Evolutionary conservation across 805 yeast species (phyloP).

Genomic region (Cyberlindnera bimundalis): DNA sequence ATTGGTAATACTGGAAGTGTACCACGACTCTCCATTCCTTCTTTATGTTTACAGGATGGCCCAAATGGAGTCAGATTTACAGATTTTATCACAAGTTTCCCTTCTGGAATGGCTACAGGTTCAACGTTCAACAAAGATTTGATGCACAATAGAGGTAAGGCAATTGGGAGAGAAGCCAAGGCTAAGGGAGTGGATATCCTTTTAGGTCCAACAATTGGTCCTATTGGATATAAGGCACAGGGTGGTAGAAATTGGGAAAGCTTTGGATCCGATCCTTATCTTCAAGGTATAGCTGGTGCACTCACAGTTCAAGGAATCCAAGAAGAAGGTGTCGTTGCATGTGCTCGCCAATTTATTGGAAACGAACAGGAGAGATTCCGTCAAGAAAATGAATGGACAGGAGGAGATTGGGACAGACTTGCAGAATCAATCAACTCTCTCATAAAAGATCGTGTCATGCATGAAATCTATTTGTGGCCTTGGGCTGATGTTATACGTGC

Average conservation of each 20-base stretch:
- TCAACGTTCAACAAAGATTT: constrained; percentile 53
- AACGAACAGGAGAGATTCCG: constrained; percentile 63
- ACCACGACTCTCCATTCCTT: constrained; percentile 50
- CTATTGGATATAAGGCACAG: constrained; percentile 57
- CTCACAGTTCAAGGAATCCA: constrained; percentile 54
- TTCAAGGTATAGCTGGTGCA: constrained; percentile 53
- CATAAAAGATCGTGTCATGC: constrained; percentile 59
- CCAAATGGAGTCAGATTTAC: constrained; percentile 58
- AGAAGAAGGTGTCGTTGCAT: constrained; percentile 53
- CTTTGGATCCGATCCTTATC: constrained; percentile 59
- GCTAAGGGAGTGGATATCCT: constrained; percentile 53
- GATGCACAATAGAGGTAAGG: constrained; percentile 50
- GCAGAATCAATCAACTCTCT: constrained; percentile 46
- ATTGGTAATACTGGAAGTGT: constrained; percentile 59
- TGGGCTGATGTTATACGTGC: constrained; percentile 60
- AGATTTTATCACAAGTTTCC: constrained; percentile 53
- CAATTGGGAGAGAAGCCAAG: constrained; percentile 53
- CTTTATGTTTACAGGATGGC: constrained; percentile 59
- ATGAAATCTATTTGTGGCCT: constrained; percentile 63
- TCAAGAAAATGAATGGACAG: constrained; percentile 50
- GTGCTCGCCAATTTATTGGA: constrained; percentile 54
- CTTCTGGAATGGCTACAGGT: constrained; percentile 57
- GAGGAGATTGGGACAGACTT: constrained; percentile 41
- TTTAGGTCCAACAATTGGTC: constrained; percentile 57
- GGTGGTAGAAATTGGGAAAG: constrained; percentile 69